These are phyloP conservation scores for Zoysia japonica DNA, from an alignment of 176 grass and related monocot genomes.

Conservation along the genomic window DNA sequence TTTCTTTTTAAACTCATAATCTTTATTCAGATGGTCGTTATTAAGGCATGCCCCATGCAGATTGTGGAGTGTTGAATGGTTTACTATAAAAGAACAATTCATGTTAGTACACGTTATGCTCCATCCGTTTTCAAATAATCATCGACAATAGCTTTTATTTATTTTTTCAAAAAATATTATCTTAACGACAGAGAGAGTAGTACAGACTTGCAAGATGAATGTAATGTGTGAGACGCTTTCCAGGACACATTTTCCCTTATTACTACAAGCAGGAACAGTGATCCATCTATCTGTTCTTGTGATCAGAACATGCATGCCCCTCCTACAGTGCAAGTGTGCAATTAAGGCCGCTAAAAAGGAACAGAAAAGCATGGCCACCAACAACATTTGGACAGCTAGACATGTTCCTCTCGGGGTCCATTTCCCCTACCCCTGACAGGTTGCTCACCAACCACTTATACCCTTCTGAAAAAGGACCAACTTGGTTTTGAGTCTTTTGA, in stretches of 20 bases:
- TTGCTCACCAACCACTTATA: constrained; percentile 6
- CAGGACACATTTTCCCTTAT: not conserved
- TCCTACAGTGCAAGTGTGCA: constrained; percentile 17
- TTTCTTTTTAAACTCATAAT: not conserved
- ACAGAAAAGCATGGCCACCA: constrained; percentile 38
- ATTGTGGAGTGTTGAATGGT: not conserved
- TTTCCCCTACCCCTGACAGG: not conserved
- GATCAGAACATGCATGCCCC: not conserved
- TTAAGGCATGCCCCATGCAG: not conserved
- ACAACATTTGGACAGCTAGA: constrained; percentile 41
- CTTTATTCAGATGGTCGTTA: not conserved
- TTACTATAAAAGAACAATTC: not conserved
- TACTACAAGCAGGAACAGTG: not conserved
- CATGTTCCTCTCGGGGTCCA: constrained; percentile 26
- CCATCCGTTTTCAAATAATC: too few species aligned
- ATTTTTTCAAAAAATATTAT: too few species aligned
- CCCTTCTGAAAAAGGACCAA: not conserved
- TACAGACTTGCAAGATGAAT: not conserved
- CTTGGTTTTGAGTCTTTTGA: not conserved
- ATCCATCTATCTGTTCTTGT: not conserved
- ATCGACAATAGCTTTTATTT: too few species aligned
- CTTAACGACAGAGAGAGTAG: too few species aligned
- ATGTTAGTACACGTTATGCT: not conserved
- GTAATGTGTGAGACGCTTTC: not conserved
- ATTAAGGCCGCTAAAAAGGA: constrained; percentile 41